Evolutionary conservation across 257 asterid genomes (phyloP).

Genomic region (Petunia secreta): DNA sequence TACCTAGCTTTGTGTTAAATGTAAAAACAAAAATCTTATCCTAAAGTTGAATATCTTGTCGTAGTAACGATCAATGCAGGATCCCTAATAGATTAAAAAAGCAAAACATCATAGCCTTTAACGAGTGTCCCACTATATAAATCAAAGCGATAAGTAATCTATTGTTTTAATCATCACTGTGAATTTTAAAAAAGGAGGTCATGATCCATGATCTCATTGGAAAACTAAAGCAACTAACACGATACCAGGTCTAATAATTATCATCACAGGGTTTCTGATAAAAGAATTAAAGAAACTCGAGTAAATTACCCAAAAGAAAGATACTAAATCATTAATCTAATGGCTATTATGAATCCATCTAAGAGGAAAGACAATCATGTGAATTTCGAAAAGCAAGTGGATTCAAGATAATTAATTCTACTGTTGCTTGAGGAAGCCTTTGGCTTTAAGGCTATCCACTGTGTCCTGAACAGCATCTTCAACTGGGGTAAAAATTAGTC

Average conservation of each 20-base stretch:
- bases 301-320: neutral
- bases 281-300: conserved; percentile 5
- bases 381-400: conserved; percentile 22
- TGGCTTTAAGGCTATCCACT: conserved; percentile 64
- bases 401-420: conserved; percentile 13
- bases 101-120: neutral
- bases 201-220: conserved; percentile 22
- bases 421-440: conserved; percentile 34
- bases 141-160: neutral
- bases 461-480: conserved; percentile 84
- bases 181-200: conserved; percentile 6
- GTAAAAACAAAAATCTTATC: neutral
- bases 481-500: conserved; percentile 71
- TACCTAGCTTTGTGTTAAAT: neutral
- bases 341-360: conserved; percentile 40
- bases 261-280: neutral
- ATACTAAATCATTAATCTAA: conserved; percentile 1
- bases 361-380: conserved; percentile 31
- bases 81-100: neutral
- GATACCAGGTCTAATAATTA: conserved; percentile 10
- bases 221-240: neutral
- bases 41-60: neutral
- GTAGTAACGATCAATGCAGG: neutral
- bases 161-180: neutral
- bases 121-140: conserved; percentile 9